A percentile compares a stretch with the other conserved stretches of the same genome.
Conservation (phyloP, 2,329 filamentous ascomycete genomes). For the Alternaria sp. region DNA sequence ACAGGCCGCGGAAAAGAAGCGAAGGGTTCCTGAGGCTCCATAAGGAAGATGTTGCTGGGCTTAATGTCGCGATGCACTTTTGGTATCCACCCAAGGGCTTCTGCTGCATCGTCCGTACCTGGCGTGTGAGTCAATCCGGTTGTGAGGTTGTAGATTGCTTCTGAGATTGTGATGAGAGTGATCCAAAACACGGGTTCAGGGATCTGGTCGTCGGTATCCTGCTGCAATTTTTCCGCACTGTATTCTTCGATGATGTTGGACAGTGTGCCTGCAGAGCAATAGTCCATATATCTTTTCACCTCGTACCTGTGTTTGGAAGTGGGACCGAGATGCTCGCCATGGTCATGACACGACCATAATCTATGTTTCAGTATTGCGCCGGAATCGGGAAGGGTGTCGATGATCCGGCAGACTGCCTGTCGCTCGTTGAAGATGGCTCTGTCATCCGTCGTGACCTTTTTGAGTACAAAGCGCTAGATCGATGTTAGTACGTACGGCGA, state of each 20-base stretch:
- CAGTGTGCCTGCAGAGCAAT: background rate
- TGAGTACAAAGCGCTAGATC: background rate
- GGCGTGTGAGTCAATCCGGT: background rate
- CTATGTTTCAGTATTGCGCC: background rate
- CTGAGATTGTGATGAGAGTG: background rate
- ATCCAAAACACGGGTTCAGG: background rate
- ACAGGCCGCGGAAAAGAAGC: background rate
- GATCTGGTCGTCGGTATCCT: background rate
- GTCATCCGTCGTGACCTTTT: background rate
- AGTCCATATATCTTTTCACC: background rate
- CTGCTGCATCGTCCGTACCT: background rate
- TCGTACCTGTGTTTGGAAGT: background rate
- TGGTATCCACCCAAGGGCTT: background rate
- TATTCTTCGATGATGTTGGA: background rate
- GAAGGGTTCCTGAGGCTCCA: background rate
- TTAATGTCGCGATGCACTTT: background rate
- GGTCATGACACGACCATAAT: background rate
- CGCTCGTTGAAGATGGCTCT: background rate
- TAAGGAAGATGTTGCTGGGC: background rate
- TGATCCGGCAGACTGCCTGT: background rate
- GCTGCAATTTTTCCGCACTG: background rate
- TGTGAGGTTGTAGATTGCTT: background rate
- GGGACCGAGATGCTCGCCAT: background rate
- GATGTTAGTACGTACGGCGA: background rate
- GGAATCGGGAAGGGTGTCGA: background rate